These are phyloP conservation scores for Torrubiellomyces zombiae DNA, from an alignment of 2,329 filamentous ascomycete genomes.

Conservation along the genomic window DNA sequence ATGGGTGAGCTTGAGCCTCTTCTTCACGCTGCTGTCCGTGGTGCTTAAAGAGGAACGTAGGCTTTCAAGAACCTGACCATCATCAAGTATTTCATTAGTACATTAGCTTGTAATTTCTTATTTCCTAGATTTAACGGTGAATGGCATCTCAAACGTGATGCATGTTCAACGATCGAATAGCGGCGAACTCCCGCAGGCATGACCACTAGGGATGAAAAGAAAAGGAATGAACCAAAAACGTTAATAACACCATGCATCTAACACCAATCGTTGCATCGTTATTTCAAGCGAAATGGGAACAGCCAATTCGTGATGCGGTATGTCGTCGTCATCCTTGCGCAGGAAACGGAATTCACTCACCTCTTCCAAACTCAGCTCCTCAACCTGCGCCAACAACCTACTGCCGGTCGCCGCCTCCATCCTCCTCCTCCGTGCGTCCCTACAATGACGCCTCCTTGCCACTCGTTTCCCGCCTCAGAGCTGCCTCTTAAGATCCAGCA, in stretches of 20 bases:
- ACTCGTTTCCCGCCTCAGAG: constrained; percentile 33
- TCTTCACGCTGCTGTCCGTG: constrained; percentile 1
- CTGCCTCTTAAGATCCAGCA: constrained; percentile 32
- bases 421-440: constrained; percentile 1
- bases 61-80: constrained; percentile 5
- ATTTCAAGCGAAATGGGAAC: too few relatives aligned
- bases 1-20: constrained; percentile 16
- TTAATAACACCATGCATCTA: too few relatives aligned
- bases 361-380: constrained; percentile 41
- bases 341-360: constrained; percentile 25
- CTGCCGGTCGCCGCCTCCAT: constrained; percentile 28
- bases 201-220: too few relatives aligned
- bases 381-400: constrained; percentile 35
- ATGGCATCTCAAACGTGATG: too few relatives aligned
- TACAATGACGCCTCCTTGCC: constrained; percentile 41
- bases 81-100: too few relatives aligned
- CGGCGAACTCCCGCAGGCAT: too few relatives aligned
- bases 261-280: too few relatives aligned
- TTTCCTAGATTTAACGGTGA: too few relatives aligned
- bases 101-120: not conserved
- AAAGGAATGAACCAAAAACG: not conserved
- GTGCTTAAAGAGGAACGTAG: constrained; percentile 1
- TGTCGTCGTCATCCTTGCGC: constrained; percentile 2
- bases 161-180: too few relatives aligned
- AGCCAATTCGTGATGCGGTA: not conserved